Percentiles rank a stretch among this genome's conserved stretches.
Conservation (phyloP, 169 alveolate species). For the Cryptosporidium meleagridis region DNA sequence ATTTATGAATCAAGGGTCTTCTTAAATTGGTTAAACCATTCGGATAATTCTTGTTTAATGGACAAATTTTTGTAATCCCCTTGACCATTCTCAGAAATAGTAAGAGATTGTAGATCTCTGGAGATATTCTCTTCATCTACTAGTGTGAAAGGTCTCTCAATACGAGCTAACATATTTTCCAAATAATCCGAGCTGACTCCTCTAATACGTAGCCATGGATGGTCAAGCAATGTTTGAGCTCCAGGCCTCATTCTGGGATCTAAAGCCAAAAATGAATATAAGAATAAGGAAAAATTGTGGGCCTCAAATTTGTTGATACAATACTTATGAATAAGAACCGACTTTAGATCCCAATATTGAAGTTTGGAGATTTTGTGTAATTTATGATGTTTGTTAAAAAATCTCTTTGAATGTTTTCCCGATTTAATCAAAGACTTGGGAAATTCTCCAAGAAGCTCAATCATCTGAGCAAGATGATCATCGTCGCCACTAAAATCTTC, state of each 20-base stretch:
- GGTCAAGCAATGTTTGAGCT: constrained; percentile 45
- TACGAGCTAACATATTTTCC: constrained; percentile 52
- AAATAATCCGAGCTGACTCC: constrained; percentile 58
- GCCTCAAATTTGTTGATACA: constrained; percentile 53
- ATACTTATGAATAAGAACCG: constrained; percentile 56
- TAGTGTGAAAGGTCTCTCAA: constrained; percentile 44
- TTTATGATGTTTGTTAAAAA: constrained; percentile 30
- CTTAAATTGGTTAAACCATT: constrained; percentile 63
- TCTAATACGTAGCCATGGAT: constrained; percentile 66
- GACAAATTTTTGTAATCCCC: constrained; percentile 21
- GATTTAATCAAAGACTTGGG: constrained; percentile 88
- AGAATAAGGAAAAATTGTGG: constrained; percentile 35
- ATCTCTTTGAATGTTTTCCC: constrained; percentile 82
- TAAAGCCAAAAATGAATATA: constrained; percentile 43
- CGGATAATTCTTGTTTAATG: constrained; percentile 64
- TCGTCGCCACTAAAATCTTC: constrained; percentile 89
- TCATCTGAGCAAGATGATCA: constrained; percentile 93
- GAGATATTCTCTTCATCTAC: constrained; percentile 46
- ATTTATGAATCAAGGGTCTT: constrained; percentile 17
- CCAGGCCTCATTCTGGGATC: constrained; percentile 64
- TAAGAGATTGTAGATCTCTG: constrained; percentile 39
- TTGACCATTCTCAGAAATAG: constrained; percentile 23
- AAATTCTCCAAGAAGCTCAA: constrained; percentile 92
- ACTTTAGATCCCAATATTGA: constrained; percentile 68
- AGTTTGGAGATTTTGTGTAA: constrained; percentile 50